Evolutionary conservation across 768 basidiomycete species (phyloP).

Genomic region (Pleurotus citrinopileatus): DNA sequence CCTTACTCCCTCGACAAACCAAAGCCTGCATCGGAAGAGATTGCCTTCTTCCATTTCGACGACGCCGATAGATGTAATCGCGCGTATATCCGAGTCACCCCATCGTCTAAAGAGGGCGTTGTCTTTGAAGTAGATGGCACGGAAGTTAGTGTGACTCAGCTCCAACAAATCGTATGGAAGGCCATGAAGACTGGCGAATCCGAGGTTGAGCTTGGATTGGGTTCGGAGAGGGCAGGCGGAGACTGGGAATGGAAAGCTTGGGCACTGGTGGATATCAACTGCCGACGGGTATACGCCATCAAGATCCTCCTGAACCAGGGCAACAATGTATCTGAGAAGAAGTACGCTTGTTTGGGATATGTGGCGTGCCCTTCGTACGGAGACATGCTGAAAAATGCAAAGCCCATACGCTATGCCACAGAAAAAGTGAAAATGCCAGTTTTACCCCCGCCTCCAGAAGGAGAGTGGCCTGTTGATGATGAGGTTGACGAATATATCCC

Average conservation of each 20-base stretch:
- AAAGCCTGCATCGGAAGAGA: slow-evolving; percentile 18
- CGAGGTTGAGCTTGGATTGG: slow-evolving; percentile 32
- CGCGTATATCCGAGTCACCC: slow-evolving; percentile 22
- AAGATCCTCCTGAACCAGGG: slow-evolving; percentile 34
- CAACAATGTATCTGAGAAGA: slow-evolving; percentile 21
- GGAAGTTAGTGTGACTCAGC: slow-evolving; percentile 20
- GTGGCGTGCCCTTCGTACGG: slow-evolving; percentile 35
- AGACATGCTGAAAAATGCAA: slow-evolving; percentile 22
- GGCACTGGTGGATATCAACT: slow-evolving; percentile 37
- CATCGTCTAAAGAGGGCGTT: slow-evolving; percentile 11
- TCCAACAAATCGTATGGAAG: slow-evolving; percentile 31
- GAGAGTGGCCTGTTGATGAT: slow-evolving; percentile 27
- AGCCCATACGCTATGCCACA: slow-evolving; percentile 31
- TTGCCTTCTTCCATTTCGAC: slow-evolving; percentile 35
- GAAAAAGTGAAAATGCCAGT: slow-evolving; percentile 28
- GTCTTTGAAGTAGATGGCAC: slow-evolving; percentile 23
- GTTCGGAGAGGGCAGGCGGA: slow-evolving; percentile 23
- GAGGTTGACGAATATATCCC: slow-evolving; percentile 30
- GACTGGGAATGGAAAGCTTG: slow-evolving; percentile 36
- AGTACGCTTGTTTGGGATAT: slow-evolving; percentile 31
- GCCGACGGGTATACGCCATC: slow-evolving; percentile 36
- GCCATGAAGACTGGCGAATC: slow-evolving; percentile 36
- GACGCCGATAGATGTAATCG: slow-evolving; percentile 25
- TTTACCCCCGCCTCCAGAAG: slow-evolving; percentile 19
- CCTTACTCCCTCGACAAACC: slow-evolving; percentile 24